Evolutionary conservation across 352 stramenopile species (phyloP).

Genomic region (Pythium chondricola): DNA sequence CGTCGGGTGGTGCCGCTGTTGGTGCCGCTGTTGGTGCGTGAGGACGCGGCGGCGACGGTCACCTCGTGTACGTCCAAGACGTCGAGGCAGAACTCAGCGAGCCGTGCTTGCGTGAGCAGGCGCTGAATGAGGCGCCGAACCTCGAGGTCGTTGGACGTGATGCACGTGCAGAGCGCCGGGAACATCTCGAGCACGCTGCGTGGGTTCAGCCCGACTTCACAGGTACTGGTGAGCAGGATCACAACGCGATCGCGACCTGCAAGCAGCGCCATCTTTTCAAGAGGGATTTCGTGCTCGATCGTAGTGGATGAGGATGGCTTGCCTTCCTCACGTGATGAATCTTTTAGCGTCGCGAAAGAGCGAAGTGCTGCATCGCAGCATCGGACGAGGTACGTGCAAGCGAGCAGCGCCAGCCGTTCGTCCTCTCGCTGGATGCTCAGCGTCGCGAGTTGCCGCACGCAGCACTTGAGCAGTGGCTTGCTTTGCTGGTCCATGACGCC

Average conservation of each 20-base stretch:
- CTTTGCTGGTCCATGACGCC: conserved; percentile 34
- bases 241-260: conserved; percentile 58
- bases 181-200: conserved; percentile 71
- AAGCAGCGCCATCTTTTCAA: conserved; percentile 3
- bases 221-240: conserved; percentile 50
- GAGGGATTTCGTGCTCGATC: background rate
- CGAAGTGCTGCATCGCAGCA: conserved; percentile 51
- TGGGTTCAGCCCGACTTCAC: conserved; percentile 45
- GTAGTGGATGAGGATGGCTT: background rate
- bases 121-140: conserved; percentile 65
- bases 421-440: conserved; percentile 63
- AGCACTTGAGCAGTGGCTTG: conserved; percentile 60
- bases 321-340: background rate
- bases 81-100: conserved; percentile 44
- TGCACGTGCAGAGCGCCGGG: conserved; percentile 67
- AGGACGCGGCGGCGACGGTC: conserved; percentile 7
- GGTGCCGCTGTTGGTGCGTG: conserved; percentile 1
- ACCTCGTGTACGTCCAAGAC: conserved; percentile 15
- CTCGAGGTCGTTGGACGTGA: conserved; percentile 54
- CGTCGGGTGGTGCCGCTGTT: background rate
- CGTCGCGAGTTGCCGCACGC: conserved; percentile 68
- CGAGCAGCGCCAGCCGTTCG: conserved; percentile 33
- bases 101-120: conserved; percentile 42
- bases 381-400: conserved; percentile 46
- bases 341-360: conserved; percentile 40